Evolutionary conservation across 495 filamentous ascomycete species (phyloP), one percentile per base, ranked within the genome.

Genomic region (Hypoxylon subgilvum): DNA sequence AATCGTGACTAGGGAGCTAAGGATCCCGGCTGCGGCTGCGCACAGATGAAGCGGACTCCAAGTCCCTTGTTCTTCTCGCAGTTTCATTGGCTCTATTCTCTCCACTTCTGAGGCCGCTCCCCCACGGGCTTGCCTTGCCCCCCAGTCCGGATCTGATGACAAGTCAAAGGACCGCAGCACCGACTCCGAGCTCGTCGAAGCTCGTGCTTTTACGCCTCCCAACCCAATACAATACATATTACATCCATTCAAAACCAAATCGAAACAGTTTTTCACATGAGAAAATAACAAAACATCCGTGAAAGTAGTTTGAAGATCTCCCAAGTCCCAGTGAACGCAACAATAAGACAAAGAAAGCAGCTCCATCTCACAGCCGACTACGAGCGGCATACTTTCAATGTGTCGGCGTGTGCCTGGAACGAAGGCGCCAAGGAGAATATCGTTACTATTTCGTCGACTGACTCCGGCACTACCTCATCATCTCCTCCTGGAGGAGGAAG

Each of bases 401-500:
- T 83, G 6, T 76, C 71, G 0, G 73, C 78, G 4, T 72, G 69
- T 52, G 49, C 55, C 0, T 80, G 72, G 64, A 52, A 63, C 19
- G 69, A 72, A 43, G 74, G 68, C 21, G 66, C 62, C 6, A 5
- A 40, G 14, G 47, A 71, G 38, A 66, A 72, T 25, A 65, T 78
- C 39, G 51, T 76, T 16, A 56, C 75, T 2, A 76, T 71, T 25
- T 18, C 54, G 1, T 61, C 68, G 6, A 58, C 38, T 1, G 58
- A 55, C 19, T 57, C 45, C 5, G 22, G 39, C 9, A 32, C 51
- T 30, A n/a, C 49, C 6, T 58, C 61, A 0, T 17, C 12, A 8
- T 46, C 44, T 8, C 50, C 32, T 12, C 7, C 47, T 4, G 39
- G 19, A 5, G 34, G 19, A 19, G 39, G 19, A 5, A 28, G 19